phyloP scores from a whole-genome alignment of 176 grass and related monocot genomes.

The Musa schizocarpa region DNA sequence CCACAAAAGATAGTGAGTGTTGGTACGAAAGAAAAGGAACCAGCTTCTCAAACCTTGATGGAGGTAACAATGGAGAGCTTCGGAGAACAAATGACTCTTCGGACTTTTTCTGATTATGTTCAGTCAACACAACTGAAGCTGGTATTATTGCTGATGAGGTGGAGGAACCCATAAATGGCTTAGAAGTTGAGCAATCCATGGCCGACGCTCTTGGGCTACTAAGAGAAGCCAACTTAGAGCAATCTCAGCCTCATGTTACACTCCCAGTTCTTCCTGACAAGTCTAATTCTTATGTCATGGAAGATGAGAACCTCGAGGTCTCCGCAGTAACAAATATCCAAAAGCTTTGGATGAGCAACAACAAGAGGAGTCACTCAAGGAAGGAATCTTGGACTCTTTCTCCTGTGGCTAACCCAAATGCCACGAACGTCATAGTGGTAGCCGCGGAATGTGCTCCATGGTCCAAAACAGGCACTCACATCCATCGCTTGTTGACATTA shows the following conservation, averaged over 20 bases:
- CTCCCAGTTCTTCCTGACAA: background rate
- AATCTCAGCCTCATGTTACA: conserved; percentile 19
- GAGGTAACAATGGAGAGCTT: no score
- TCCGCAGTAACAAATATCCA: conserved; percentile 16
- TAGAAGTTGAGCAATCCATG: conserved; percentile 16
- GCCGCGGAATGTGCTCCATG: conserved; percentile 93
- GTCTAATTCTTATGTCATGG: no score
- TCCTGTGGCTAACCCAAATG: conserved; percentile 34
- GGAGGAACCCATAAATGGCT: conserved; percentile 24
- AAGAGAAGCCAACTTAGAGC: background rate
- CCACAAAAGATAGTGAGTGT: conserved; percentile 45
- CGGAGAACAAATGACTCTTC: background rate
- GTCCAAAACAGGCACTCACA: conserved; percentile 84
- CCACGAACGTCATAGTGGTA: conserved; percentile 79
- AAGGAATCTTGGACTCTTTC: conserved; percentile 28
- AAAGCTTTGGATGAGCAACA: conserved; percentile 17
- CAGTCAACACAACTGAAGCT: conserved; percentile 5
- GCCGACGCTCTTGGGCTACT: conserved; percentile 27
- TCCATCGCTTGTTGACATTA: background rate
- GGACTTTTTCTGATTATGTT: background rate
- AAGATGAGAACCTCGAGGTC: conserved; percentile 2
- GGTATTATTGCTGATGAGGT: conserved; percentile 1
- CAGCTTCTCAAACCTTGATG: background rate
- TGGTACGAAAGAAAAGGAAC: conserved; percentile 35
- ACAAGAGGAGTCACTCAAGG: conserved; percentile 22